Percentiles rank a stretch among this genome's conserved stretches.
These are phyloP conservation scores for Mollisia scopiformis DNA, from an alignment of 2,329 filamentous ascomycete genomes.

Conservation along the genomic window DNA sequence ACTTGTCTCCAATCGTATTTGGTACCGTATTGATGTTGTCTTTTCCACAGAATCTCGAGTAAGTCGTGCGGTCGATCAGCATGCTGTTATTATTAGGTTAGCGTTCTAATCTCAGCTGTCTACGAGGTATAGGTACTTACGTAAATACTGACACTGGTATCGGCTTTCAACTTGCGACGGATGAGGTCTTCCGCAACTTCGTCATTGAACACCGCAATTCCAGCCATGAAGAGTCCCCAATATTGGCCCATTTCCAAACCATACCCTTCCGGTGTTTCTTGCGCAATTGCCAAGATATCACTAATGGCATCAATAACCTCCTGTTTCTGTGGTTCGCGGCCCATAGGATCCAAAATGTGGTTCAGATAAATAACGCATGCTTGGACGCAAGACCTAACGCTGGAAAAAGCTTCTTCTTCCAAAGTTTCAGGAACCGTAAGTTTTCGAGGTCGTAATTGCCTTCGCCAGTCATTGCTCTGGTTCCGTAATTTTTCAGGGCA, in stretches of 20 bases:
- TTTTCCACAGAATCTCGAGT: constrained; percentile 35
- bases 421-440: constrained; percentile 33
- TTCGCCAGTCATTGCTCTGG: constrained; percentile 33
- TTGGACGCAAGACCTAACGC: constrained; percentile 32
- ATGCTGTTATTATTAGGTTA: constrained; percentile 26
- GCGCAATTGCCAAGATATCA: constrained; percentile 33
- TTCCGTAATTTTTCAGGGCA: constrained; percentile 30
- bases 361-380: constrained; percentile 34
- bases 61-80: constrained; percentile 34
- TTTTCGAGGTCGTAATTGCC: constrained; percentile 28
- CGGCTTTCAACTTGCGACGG: constrained; percentile 30
- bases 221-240: constrained; percentile 36
- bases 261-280: constrained; percentile 34
- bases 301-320: constrained; percentile 31
- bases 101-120: neutral
- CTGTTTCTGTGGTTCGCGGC: constrained; percentile 20
- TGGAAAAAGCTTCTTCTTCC: constrained; percentile 35
- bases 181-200: constrained; percentile 30
- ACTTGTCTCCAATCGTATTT: constrained; percentile 37
- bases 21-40: constrained; percentile 33
- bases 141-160: constrained; percentile 34
- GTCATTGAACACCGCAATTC: constrained; percentile 33
- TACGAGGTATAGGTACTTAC: constrained; percentile 24
- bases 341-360: constrained; percentile 33
- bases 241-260: constrained; percentile 37